Evolutionary conservation across 73 alveolate genomes (phyloP), one percentile per base, ranked within the genome.

Genomic region (Loxodes magnus): DNA sequence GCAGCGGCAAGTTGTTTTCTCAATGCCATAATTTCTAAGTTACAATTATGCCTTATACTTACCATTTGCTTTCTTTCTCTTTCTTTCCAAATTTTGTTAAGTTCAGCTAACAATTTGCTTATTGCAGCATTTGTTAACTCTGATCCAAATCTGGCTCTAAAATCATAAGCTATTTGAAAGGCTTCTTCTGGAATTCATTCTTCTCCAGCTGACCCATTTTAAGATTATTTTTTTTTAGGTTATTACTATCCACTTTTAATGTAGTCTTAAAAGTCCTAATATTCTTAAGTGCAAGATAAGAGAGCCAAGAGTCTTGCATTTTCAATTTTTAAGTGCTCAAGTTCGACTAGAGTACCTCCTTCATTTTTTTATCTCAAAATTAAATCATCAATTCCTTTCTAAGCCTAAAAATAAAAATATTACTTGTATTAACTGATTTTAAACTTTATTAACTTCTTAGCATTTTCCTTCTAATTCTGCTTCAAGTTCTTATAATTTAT

Each of bases 241-340:
- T 30, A 7, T 6, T 6, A 30, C 39, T 7, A 10, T 30, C 10
- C 10, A 10, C 39, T 30, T 7, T 30, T 10, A 10, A 7, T 10
- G 12, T 7, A 6, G 10, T 30, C 39, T 30, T 30, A 6, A 30
- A 30, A 30, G 39, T 30, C 6, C 39, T 27, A 4, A 14, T 15
- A 14, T 37, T 55, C 67, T 54, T 54, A 46, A 3, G 84, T 51
- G 6, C 22, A 31, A 21, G 52, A 30, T 4, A 71, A 56, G 19
- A 63, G 41, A 21, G 38, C 28, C 21, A 71, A 4, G 5, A 71
- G 61, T 22, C 72, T 61, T 16, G 60, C 62, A 53, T 71, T 71
- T 34, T 71, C 84, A 4, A 62, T 62, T 39, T 71, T 71, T 2
- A 71, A 49, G 15, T 61, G 63, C 24, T 71, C 84, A 6, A 71